phyloP scores from a whole-genome alignment of 495 filamentous ascomycete species.

The Evernia prunastri region DNA sequence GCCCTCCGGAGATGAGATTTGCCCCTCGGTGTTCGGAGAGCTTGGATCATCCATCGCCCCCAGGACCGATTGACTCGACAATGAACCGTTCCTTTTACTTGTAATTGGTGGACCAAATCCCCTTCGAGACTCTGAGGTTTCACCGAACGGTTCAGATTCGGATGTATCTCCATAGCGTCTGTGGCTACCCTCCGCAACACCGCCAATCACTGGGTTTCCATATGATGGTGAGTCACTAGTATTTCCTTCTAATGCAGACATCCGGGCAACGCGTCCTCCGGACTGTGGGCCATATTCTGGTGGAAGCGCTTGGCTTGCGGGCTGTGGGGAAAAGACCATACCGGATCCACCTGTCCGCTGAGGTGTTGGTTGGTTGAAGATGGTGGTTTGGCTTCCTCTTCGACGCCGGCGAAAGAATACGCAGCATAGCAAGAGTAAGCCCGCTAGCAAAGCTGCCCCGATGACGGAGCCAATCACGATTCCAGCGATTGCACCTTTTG shows the following conservation, averaged over 20 bases:
- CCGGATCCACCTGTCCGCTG: constrained; percentile 50
- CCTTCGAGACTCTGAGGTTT: constrained; percentile 70
- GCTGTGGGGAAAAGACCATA: constrained; percentile 42
- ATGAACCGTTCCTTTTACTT: constrained; percentile 76
- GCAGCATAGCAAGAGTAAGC: constrained; percentile 53
- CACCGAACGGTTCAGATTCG: constrained; percentile 71
- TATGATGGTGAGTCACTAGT: constrained; percentile 54
- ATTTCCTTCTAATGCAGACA: constrained; percentile 83
- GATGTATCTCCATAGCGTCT: constrained; percentile 64
- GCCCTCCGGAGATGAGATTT: constrained; percentile 76
- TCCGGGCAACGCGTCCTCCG: constrained; percentile 85
- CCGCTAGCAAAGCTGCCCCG: constrained; percentile 60
- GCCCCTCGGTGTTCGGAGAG: constrained; percentile 68
- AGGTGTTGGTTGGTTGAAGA: constrained; percentile 85
- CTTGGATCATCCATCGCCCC: constrained; percentile 60
- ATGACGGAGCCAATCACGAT: constrained; percentile 77
- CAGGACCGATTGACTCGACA: constrained; percentile 79
- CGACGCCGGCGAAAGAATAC: constrained; percentile 48
- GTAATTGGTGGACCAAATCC: constrained; percentile 53
- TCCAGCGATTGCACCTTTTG: constrained; percentile 81
- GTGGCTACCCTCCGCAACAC: constrained; percentile 31
- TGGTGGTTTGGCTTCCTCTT: constrained; percentile 52
- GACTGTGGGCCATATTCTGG: constrained; percentile 67
- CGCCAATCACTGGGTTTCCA: constrained; percentile 35
- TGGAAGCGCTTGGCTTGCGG: constrained; percentile 37